Conservation (phyloP, 1,139 yeast genomes). For the Geotrichum restrictum region DNA sequence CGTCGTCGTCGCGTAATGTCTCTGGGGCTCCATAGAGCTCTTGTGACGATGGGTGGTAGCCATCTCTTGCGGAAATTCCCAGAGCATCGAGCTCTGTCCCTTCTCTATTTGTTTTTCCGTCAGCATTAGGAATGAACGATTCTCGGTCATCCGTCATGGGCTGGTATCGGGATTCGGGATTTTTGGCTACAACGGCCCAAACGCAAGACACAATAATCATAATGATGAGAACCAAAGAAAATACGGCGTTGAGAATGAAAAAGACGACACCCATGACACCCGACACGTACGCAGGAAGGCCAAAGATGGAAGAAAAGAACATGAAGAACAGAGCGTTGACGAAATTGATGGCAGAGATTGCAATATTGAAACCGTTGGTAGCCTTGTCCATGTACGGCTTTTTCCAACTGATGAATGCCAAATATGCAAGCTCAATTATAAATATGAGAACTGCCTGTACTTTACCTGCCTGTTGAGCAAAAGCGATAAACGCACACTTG, state of each 20-base stretch:
- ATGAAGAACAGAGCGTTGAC: slow-evolving; percentile 80
- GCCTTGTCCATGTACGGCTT: slow-evolving; percentile 94
- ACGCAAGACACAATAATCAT: slow-evolving; percentile 85
- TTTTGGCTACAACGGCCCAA: slow-evolving; percentile 76
- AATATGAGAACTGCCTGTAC: slow-evolving; percentile 77
- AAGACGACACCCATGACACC: slow-evolving; percentile 90
- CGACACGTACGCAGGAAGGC: slow-evolving; percentile 79
- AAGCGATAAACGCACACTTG: slow-evolving; percentile 81
- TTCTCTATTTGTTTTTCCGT: slow-evolving; percentile 41
- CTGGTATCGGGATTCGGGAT: slow-evolving; percentile 93
- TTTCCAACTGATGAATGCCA: slow-evolving; percentile 53
- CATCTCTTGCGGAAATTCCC: slow-evolving; percentile 81
- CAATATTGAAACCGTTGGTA: slow-evolving; percentile 86
- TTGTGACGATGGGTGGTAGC: slow-evolving; percentile 21
- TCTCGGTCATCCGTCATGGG: slow-evolving; percentile 97
- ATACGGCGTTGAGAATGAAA: slow-evolving; percentile 82
- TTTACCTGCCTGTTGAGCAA: slow-evolving; percentile 73
- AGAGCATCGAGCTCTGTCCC: slow-evolving; percentile 81
- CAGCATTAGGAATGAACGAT: slow-evolving; percentile 62
- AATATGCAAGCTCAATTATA: slow-evolving; percentile 66
- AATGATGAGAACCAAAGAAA: slow-evolving; percentile 74
- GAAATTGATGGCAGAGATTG: slow-evolving; percentile 72
- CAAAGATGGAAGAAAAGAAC: slow-evolving; percentile 81
- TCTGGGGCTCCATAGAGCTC: slow-evolving; percentile 8
- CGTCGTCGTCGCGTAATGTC: slow-evolving; percentile 9